Percentiles rank a stretch among this genome's conserved stretches.
Conservation (phyloP, 1,284 basidiomycete genomes). For the Heterobasidion irregulare region DNA sequence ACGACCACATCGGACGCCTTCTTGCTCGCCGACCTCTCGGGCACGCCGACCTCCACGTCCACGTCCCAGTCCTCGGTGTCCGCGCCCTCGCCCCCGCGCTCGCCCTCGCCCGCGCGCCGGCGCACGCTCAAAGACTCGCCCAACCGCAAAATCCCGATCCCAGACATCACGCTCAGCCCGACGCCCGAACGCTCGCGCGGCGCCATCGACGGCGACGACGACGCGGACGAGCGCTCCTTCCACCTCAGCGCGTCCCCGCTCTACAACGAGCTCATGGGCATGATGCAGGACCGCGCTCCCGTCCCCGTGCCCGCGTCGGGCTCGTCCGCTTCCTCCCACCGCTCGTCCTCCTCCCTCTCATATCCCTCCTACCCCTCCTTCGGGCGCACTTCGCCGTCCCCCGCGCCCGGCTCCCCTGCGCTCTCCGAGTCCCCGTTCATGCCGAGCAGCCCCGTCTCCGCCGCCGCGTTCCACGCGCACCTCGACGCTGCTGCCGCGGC, state of each 20-base stretch:
- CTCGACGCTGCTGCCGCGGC: slow-evolving; percentile 2
- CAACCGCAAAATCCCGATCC: not conserved
- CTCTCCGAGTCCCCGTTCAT: slow-evolving; percentile 4
- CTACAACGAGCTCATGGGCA: slow-evolving; percentile 28
- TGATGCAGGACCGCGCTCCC: slow-evolving; percentile 13
- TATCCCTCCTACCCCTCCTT: not conserved
- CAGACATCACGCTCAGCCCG: slow-evolving; percentile 1
- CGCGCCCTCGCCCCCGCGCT: not conserved
- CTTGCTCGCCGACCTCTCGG: not conserved
- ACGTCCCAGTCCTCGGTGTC: not conserved
- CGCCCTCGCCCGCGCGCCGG: no score
- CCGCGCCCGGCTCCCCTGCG: slow-evolving; percentile 26
- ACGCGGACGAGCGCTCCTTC: slow-evolving; percentile 3
- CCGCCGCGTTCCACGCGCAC: slow-evolving; percentile 1
- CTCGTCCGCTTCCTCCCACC: not conserved
- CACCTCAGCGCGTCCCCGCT: slow-evolving; percentile 14
- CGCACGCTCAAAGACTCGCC: not conserved
- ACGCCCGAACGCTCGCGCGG: no score
- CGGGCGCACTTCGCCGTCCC: slow-evolving; percentile 19
- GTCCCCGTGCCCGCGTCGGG: not conserved
- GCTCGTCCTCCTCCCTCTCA: not conserved
- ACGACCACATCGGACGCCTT: not conserved
- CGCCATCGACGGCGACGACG: not conserved
- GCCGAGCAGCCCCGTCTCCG: not conserved
- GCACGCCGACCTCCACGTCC: not conserved